phyloP scores from a whole-genome alignment of 2,329 filamentous ascomycete species.

The Sphaceloma murrayae region DNA sequence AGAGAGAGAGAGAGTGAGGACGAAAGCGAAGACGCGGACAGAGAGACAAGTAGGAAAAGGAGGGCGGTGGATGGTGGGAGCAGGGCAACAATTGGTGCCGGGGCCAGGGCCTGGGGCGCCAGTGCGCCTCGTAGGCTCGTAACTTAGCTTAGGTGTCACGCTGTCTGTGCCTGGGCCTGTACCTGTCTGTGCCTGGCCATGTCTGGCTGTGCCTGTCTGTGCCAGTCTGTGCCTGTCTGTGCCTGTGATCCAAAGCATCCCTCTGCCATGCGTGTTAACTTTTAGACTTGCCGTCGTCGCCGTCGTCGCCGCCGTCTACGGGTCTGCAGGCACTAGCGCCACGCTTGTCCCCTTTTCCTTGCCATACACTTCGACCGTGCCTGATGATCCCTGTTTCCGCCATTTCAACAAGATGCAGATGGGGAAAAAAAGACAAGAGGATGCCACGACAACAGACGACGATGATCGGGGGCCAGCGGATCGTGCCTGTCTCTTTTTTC shows the following conservation, averaged over 20 bases:
- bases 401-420: not conserved
- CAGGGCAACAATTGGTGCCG: too few species aligned
- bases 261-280: not conserved
- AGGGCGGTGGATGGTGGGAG: constrained; percentile 11
- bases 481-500: too few species aligned
- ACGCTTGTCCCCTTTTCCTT: constrained; percentile 2
- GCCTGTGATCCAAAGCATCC: constrained; percentile 9
- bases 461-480: constrained; percentile 2
- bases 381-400: constrained; percentile 12
- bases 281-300: not conserved
- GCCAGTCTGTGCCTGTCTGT: constrained; percentile 3
- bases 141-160: too few species aligned
- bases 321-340: constrained; percentile 11
- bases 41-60: constrained; percentile 13
- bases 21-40: constrained; percentile 3
- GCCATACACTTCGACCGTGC: not conserved
- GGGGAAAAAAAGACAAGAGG: constrained; percentile 1
- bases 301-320: constrained; percentile 8
- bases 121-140: too few species aligned
- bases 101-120: too few species aligned
- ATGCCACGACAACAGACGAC: constrained; percentile 9
- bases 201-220: too few species aligned
- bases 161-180: not conserved
- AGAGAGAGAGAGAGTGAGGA: constrained; percentile 5
- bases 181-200: too few species aligned